Evolutionary conservation across 306 rosid species (phyloP), one percentile per base, ranked within the genome.

Genomic region (Lathyrus oleraceus): DNA sequence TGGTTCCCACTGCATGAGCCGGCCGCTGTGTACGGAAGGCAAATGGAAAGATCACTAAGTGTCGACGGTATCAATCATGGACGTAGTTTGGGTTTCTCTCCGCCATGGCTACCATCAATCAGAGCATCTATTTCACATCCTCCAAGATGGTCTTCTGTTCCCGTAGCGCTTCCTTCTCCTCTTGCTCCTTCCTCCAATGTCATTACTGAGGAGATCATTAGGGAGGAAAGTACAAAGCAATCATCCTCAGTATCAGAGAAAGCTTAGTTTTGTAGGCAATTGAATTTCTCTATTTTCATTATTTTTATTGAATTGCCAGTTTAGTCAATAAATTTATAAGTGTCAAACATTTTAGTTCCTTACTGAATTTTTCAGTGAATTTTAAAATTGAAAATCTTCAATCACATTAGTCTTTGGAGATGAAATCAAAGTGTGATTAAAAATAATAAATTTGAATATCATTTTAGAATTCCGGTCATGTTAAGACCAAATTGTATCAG

Each of bases 1-100:
- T 81, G 90, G 66, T 84, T 87, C 72, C 97, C 97, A 13, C 83
- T 87, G 49, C 90, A 70, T 77, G 97, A 94, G 38, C 95, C 96
- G n/a, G 48, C 73, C 13, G 58, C 86, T 19, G 21, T 75, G 39
- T 43, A 80, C 4, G 75, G 81, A 65, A 87, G 78, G 65, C 81
- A 70, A 3, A 78, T 88, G 77, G 70, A 78, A 40, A 85, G 78
- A 69, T 85, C 97, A 12, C 90, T 88, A 0, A 88, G 88, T 73
- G 81, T 87, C 52, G 78, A 90, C 16, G 88, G 88, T 54, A 84
- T 89, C 74, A 43, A 79, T 17, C 82, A 82, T 17, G 79, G 82
- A 3, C 85, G 87, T 8, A 75, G 81, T 15, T 47, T 75, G 48
- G 83, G 87, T 69, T 81, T 85, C 78, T 90, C 97, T 0, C 88